These are phyloP conservation scores for Hygrophoropsis aurantiaca DNA, from an alignment of 768 basidiomycete species.

Conservation along the genomic window DNA sequence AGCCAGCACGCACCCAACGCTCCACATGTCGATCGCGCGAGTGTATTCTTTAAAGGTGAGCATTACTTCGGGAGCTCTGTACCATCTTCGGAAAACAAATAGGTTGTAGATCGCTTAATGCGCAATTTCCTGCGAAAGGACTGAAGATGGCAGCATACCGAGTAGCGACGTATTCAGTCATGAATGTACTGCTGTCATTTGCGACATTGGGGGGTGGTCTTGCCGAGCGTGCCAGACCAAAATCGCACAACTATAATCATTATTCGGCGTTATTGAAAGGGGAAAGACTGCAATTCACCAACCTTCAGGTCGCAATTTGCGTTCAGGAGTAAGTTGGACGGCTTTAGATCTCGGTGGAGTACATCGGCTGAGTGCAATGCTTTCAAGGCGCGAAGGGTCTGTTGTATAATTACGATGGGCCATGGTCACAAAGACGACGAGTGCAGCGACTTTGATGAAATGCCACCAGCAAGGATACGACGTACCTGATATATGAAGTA, in stretches of 20 bases:
- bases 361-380: slow-evolving; percentile 95
- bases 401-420: slow-evolving; percentile 3
- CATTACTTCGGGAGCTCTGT: slow-evolving; percentile 98
- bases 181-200: slow-evolving; percentile 76
- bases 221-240: slow-evolving; percentile 82
- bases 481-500: slow-evolving; percentile 95
- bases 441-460: neutral
- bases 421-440: neutral
- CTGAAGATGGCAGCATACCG: slow-evolving; percentile 47
- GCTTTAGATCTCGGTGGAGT: slow-evolving; percentile 93
- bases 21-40: slow-evolving; percentile 84
- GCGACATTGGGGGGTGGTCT: slow-evolving; percentile 71
- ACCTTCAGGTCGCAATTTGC: slow-evolving; percentile 97
- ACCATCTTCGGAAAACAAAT: slow-evolving; percentile 62
- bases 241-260: slow-evolving; percentile 68
- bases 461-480: slow-evolving; percentile 3
- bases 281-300: slow-evolving; percentile 14
- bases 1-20: slow-evolving; percentile 82
- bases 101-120: neutral
- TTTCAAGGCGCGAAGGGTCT: slow-evolving; percentile 91
- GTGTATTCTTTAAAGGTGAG: slow-evolving; percentile 97
- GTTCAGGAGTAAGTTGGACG: slow-evolving; percentile 92
- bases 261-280: slow-evolving; percentile 3
- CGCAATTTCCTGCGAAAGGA: no score
- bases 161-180: slow-evolving; percentile 96